Conservation (phyloP, 1,139 yeast species). For the Blastobotrys serpentis region DNA sequence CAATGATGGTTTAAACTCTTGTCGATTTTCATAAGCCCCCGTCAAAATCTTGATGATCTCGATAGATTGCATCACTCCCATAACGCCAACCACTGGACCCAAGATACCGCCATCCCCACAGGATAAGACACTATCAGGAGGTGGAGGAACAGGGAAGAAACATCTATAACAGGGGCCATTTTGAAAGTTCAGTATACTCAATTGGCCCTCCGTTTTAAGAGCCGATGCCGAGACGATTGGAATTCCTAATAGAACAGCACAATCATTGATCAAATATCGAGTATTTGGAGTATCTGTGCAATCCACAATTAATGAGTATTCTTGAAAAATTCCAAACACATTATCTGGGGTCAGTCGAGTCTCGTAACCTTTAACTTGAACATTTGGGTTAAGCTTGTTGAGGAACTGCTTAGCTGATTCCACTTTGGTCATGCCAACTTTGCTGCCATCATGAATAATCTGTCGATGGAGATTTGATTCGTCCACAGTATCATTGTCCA, state of each 20-base stretch:
- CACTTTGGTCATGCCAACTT: slow-evolving; percentile 70
- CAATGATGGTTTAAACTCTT: slow-evolving; percentile 66
- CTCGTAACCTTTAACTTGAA: slow-evolving; percentile 53
- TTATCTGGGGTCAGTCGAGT: slow-evolving; percentile 54
- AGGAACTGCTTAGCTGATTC: slow-evolving; percentile 68
- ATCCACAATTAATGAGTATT: slow-evolving; percentile 77
- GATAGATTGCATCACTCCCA: slow-evolving; percentile 86
- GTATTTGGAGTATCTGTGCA: slow-evolving; percentile 94
- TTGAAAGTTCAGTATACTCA: slow-evolving; percentile 68
- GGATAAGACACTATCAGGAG: slow-evolving; percentile 75
- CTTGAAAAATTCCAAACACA: slow-evolving; percentile 59
- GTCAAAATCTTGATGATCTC: slow-evolving; percentile 78
- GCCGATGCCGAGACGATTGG: slow-evolving; percentile 93
- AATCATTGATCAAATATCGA: slow-evolving; percentile 84
- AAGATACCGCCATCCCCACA: slow-evolving; percentile 95
- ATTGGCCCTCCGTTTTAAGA: slow-evolving; percentile 85
- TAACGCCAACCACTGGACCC: slow-evolving; percentile 91
- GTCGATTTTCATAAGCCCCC: slow-evolving; percentile 45
- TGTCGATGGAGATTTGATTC: slow-evolving; percentile 86
- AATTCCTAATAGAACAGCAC: slow-evolving; percentile 63
- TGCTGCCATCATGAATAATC: slow-evolving; percentile 66
- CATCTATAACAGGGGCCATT: slow-evolving; percentile 94
- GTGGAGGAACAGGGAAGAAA: slow-evolving; percentile 87
- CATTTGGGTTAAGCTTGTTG: slow-evolving; percentile 60
- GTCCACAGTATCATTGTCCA: slow-evolving; percentile 85